These are phyloP conservation scores for Colletotrichum somersetense DNA, from an alignment of 2,329 filamentous ascomycete species.

Conservation along the genomic window DNA sequence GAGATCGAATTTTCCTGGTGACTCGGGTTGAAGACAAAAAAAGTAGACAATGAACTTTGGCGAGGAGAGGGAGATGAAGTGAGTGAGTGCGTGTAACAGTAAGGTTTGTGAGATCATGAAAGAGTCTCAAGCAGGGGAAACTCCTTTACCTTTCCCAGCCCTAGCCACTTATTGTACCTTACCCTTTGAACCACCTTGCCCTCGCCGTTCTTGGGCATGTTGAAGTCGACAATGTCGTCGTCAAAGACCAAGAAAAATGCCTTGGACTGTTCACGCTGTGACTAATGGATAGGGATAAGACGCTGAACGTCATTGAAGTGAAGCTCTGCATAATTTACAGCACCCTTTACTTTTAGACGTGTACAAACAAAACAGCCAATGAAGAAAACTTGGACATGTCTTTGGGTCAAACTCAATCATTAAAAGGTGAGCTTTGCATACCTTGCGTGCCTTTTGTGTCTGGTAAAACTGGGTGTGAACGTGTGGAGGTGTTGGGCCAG, in stretches of 20 bases:
- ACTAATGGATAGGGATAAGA: not conserved
- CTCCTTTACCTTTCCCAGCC: constrained; percentile 11
- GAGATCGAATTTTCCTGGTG: too few relatives aligned
- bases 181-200: not conserved
- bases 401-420: not conserved
- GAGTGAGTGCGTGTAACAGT: not conserved
- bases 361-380: too few relatives aligned
- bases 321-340: not conserved
- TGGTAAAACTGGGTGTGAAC: not conserved
- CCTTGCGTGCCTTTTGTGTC: not conserved
- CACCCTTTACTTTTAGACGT: not conserved
- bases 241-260: not conserved
- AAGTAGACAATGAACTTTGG: not conserved
- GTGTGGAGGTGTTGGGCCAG: not conserved
- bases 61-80: not conserved
- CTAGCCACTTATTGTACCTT: not conserved
- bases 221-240: not conserved
- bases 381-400: not conserved
- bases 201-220: not conserved
- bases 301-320: not conserved
- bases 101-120: not conserved
- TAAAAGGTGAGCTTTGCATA: not conserved
- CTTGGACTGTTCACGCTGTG: not conserved
- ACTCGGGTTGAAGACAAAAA: not conserved
- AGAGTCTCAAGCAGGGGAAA: not conserved